Evolutionary conservation across 768 basidiomycete species (phyloP), one percentile per base, ranked within the genome.

Genomic region (Macrolepiota fuliginosa): DNA sequence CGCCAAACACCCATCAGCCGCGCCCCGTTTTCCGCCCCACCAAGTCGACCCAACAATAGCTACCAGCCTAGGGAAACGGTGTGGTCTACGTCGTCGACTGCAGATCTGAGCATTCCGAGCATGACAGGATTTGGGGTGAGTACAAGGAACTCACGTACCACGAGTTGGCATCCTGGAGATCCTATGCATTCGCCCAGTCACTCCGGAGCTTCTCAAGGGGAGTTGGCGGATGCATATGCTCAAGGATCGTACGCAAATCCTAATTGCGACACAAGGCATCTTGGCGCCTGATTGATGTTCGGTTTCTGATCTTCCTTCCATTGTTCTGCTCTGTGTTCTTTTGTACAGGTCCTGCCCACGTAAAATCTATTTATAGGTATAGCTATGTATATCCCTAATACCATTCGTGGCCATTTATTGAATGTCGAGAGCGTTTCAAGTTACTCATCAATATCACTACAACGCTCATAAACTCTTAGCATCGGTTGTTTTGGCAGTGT

Each of bases 111-210:
- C 17, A 11, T 61, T 55, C 60, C 29, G 12, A 61, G 54, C 22
- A 61, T 61, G 60, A 61, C 60, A 12, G 60, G 60, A 24, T 24
- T 61, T 39, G 60, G 60, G 9, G 54, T 52, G n/a, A 61, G 60
- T 13, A 46, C 47, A 19, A 54, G 60, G 35, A 61, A 55, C 45
- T 61, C 60, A 17, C 53, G 46, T 29, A 42, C 24, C 2, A 39
- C 40, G 13, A 61, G 60, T n/a, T 55, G 47, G 39, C 60, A 50
- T 19, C 53, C 42, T 22, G 60, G 54, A 12, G 58, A 59, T 24
- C 58, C 49, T 51, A 22, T 10, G 24, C 50, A 53, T 27, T 35
- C 50, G 25, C 19, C 58, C 4, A 49, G 60, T 12, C 36, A 58
- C 5, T 58, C 27, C 36, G 57, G 46, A 15, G 7, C 24, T 4